Conservation (phyloP, 179 eudicot species). For the Beta corolliflora region DNA sequence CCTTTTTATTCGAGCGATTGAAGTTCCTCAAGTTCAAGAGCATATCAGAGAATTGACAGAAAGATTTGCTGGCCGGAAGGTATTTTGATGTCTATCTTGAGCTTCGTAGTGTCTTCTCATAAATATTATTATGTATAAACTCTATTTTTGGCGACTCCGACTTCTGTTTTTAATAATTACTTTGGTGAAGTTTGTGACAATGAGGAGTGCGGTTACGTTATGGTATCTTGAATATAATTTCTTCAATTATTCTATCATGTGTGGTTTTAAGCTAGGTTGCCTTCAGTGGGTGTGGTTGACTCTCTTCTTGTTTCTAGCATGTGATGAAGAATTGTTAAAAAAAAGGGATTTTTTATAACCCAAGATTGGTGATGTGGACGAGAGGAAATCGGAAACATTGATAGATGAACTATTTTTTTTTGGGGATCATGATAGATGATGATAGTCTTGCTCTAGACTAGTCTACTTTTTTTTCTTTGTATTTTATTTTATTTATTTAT, state of each 20-base stretch:
- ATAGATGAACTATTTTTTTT: not conserved
- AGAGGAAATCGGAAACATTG: not conserved
- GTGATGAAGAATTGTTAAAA: not conserved
- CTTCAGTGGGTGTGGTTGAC: not conserved
- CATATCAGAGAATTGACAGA: constrained; percentile 76
- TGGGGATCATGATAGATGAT: too few relatives aligned
- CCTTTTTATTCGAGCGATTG: constrained; percentile 83
- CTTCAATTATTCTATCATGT: not conserved
- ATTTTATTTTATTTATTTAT: too few relatives aligned
- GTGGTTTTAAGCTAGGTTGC: not conserved
- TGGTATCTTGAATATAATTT: not conserved
- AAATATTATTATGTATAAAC: not conserved
- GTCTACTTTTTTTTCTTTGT: too few relatives aligned
- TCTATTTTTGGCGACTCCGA: not conserved
- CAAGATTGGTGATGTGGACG: too few relatives aligned
- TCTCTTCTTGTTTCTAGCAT: not conserved
- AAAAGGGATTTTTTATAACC: not conserved
- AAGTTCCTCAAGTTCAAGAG: constrained; percentile 69
- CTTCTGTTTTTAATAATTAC: not conserved
- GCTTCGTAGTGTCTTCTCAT: not conserved
- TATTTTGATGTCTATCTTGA: constrained; percentile 27
- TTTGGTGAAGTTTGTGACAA: not conserved
- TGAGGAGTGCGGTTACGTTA: not conserved
- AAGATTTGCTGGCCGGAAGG: constrained; percentile 95
- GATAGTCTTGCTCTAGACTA: too few relatives aligned